Evolutionary conservation across 2,329 filamentous ascomycete species (phyloP).

Genomic region (Scedosporium boydii): DNA sequence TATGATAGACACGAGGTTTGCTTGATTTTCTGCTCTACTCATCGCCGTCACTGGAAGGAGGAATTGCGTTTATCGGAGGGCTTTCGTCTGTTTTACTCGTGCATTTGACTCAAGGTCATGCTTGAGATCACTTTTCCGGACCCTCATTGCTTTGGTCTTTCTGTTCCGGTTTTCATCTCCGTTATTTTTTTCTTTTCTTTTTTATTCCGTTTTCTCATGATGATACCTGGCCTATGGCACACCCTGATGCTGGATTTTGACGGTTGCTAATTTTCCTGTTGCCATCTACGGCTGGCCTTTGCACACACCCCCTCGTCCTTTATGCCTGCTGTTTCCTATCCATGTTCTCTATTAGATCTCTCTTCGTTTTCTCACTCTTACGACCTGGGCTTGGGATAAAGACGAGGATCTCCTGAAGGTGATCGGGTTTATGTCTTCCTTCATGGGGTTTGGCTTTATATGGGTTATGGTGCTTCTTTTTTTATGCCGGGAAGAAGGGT

Average conservation of each 20-base stretch:
- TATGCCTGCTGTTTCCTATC: neutral
- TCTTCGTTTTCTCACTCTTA: neutral
- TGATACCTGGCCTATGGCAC: neutral
- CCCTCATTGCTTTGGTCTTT: neutral
- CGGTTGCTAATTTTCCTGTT: neutral
- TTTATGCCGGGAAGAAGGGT: neutral
- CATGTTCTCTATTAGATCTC: neutral
- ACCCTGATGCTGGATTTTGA: neutral
- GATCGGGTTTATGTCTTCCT: neutral
- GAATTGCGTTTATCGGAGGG: neutral
- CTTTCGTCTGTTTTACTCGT: neutral
- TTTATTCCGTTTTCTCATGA: neutral
- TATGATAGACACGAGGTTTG: neutral
- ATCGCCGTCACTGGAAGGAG: neutral
- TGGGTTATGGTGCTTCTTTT: neutral
- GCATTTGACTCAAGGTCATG: neutral
- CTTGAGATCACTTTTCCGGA: neutral
- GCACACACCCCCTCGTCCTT: neutral
- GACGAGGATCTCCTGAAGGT: neutral
- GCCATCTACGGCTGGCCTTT: neutral
- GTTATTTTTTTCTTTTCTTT: neutral
- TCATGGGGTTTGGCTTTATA: neutral
- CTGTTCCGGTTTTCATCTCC: too few species aligned
- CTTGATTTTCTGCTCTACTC: constrained; percentile 2
- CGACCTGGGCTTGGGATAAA: neutral